phyloP scores from a whole-genome alignment of 1,139 yeast genomes.

The Blastobotrys raffinosifermentans region DNA sequence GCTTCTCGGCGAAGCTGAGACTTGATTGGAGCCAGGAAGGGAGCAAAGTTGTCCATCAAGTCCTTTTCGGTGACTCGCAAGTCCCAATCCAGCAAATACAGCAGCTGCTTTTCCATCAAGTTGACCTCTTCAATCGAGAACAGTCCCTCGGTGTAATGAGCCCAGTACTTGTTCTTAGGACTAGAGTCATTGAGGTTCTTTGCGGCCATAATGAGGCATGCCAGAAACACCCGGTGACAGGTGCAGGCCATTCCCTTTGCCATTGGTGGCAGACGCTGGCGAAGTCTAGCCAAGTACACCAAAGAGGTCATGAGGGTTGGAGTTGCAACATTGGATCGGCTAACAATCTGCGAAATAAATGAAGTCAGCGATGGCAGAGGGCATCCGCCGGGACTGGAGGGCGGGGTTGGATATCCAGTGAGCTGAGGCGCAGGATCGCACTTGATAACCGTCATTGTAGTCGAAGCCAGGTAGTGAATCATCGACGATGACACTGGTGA shows the following conservation, averaged over 20 bases:
- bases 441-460: conserved; percentile 74
- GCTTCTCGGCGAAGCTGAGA: conserved; percentile 23
- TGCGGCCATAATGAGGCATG: conserved; percentile 82
- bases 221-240: conserved; percentile 84
- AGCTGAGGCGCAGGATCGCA: conserved; percentile 32
- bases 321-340: conserved; percentile 85
- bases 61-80: conserved; percentile 64
- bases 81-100: conserved; percentile 80
- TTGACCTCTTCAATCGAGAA: conserved; percentile 74
- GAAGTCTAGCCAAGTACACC: conserved; percentile 71
- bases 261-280: conserved; percentile 74
- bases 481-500: conserved; percentile 73
- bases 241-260: conserved; percentile 94
- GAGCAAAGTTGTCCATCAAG: conserved; percentile 59
- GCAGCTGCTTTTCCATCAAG: conserved; percentile 83
- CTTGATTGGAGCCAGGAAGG: conserved; percentile 72
- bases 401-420: conserved; percentile 40
- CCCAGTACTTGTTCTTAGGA: conserved; percentile 95
- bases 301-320: conserved; percentile 91
- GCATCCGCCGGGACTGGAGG: conserved; percentile 35
- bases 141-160: conserved; percentile 80
- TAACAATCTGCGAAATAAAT: conserved; percentile 68
- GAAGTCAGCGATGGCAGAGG: conserved; percentile 42
- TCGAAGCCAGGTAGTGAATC: conserved; percentile 73
- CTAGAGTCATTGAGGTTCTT: conserved; percentile 88